A percentile compares a stretch with the other conserved stretches of the same genome.
These are phyloP conservation scores for Claviceps digitariae DNA, from an alignment of 2,329 filamentous ascomycete genomes.

Conservation along the genomic window DNA sequence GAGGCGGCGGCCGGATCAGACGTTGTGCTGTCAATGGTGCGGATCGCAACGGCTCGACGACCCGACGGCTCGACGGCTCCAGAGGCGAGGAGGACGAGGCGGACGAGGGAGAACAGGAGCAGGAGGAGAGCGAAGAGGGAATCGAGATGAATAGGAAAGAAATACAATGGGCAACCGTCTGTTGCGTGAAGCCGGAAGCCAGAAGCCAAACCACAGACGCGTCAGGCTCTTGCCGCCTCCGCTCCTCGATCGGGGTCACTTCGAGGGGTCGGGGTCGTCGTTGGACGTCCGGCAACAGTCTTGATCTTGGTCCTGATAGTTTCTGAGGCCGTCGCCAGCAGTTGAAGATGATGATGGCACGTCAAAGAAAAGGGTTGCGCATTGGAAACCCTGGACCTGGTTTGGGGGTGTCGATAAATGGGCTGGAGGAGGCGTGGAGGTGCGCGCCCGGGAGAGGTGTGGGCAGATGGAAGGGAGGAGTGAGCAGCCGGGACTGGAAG, in stretches of 20 bases:
- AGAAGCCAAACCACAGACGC: slow-evolving; percentile 1
- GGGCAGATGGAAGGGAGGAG: slow-evolving; percentile 17
- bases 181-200: neutral
- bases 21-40: neutral
- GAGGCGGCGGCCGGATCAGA: neutral
- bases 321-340: slow-evolving; percentile 4
- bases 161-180: neutral
- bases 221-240: slow-evolving; percentile 2
- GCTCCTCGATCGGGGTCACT: slow-evolving; percentile 1
- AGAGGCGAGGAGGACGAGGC: neutral
- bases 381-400: slow-evolving; percentile 16
- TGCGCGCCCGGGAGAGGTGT: slow-evolving; percentile 21
- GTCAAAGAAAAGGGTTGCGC: slow-evolving; percentile 8
- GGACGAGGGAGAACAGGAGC: neutral
- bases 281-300: neutral
- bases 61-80: neutral
- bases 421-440: slow-evolving; percentile 26
- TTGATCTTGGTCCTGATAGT: slow-evolving; percentile 1
- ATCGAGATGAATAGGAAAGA: neutral
- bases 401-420: slow-evolving; percentile 30
- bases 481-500: slow-evolving; percentile 8
- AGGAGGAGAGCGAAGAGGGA: neutral
- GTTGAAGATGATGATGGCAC: slow-evolving; percentile 3
- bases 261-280: slow-evolving; percentile 2
- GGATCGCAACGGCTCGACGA: neutral